A percentile compares a stretch with the other conserved stretches of the same genome.
Conservation (phyloP, 2,329 filamentous ascomycete genomes). For the Fusarium sulawesiense region DNA sequence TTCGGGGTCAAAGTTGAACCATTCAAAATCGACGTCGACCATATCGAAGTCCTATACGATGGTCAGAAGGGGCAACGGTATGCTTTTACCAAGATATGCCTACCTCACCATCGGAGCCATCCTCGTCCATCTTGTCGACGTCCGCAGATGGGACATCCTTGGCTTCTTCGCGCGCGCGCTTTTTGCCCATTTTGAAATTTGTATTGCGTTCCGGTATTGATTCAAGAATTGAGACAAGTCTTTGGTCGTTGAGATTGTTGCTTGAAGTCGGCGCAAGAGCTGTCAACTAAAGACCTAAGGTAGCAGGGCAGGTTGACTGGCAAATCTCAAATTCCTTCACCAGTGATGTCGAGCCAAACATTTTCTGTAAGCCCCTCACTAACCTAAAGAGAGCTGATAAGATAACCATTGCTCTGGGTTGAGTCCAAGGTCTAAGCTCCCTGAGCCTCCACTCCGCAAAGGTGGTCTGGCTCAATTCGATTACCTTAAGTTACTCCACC, state of each 20-base stretch:
- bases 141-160: constrained; percentile 55
- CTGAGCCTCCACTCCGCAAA: constrained; percentile 9
- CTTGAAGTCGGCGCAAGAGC: neutral
- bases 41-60: constrained; percentile 82
- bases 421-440: constrained; percentile 22
- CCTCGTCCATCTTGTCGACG: constrained; percentile 62
- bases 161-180: constrained; percentile 62
- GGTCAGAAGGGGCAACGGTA: constrained; percentile 26
- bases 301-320: constrained; percentile 6
- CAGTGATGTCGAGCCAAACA: constrained; percentile 45
- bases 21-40: constrained; percentile 97
- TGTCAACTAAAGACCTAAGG: neutral
- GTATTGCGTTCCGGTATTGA: neutral
- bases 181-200: constrained; percentile 59
- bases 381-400: constrained; percentile 42
- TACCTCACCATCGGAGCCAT: constrained; percentile 67
- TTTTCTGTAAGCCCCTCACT: constrained; percentile 57
- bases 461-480: constrained; percentile 19
- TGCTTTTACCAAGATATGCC: constrained; percentile 30
- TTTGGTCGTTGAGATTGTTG: neutral
- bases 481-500: constrained; percentile 21
- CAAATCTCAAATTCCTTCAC: constrained; percentile 28
- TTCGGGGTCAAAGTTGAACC: constrained; percentile 92
- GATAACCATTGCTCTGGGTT: constrained; percentile 42
- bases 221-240: neutral